Base-by-base conservation (phyloP, 148 eudicot species). In the Nepenthes gracilis region DNA sequence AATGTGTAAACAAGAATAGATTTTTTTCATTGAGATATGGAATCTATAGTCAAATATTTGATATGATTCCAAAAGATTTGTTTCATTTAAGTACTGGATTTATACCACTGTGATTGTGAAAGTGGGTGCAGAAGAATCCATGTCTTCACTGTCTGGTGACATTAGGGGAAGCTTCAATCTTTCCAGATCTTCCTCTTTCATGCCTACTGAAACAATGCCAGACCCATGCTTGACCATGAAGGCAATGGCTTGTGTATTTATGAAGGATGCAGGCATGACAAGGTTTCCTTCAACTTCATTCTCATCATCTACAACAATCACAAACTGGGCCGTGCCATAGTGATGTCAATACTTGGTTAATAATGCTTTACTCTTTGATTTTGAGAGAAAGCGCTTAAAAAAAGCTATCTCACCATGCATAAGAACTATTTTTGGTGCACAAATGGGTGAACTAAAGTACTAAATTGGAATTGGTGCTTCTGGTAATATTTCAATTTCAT, bases 41-140 rank as follows among this genome's bases (percentile, higher is more conserved):
- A 23, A 23, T 23, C 23, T 23, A 23, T 23, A 23, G 23, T 23
- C 23, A 23, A 23, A 23, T 23, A 23, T 23, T 0, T 23, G 23
- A 23, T 23, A 23, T 23, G 0, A 23, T 23, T 23, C 23, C 23
- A 23, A 23, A 23, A 23, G 23, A 23, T 23, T 23, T 23, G 23
- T 23, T 23, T 23, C 23, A 0, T 23, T 23, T 23, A 23, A 23
- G 23, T 23, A 23, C 23, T 23, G 23, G 23, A 6, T 1, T 4
- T 50, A 63, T 92, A 93, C 98, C 98, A 93, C 98, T 12, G 96
- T 82, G 70, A 88, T 73, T 6, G 98, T 84, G 70, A 88, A 93
- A 57, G 95, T 73, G 34, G 96, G 96, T 57, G 87, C 83, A 55
- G 79, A 75, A 1, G 90, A 77, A 66, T 79, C 84, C 38, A 15